Evolutionary conservation across 768 basidiomycete genomes (phyloP), one percentile per base, ranked within the genome.

Genomic region (Lactarius trivialis): DNA sequence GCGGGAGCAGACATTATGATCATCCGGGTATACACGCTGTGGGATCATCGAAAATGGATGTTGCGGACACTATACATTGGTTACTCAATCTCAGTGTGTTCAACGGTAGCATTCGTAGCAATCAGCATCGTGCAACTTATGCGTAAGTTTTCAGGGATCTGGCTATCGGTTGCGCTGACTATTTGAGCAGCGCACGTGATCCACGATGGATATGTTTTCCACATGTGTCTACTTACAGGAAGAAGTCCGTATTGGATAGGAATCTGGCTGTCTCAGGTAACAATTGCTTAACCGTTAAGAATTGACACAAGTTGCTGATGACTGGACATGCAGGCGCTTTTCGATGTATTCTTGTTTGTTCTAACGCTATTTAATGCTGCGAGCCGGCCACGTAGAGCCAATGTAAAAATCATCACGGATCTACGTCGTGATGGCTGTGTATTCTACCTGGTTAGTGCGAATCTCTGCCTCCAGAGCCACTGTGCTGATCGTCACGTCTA

Each of bases 191-290:
- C 56, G 26, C 26, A 58, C 24, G 21, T 51, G 9, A 8, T 53
- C 2, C 36, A 39, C n/a, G 64, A 65, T 15, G 34, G 50, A 7
- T 26, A 11, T 24, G 19, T 65, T 41, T 65, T 65, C 41, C 55
- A 19, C 34, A 65, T 65, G 64, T 65, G 64, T 30, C 56, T 65
- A 36, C 33, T 65, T 39, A 39, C 4, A 6, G 61, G 45, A 45
- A 43, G 60, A 52, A 36, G 4, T 24, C 45, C 30, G 17, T 58
- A 57, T 30, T 65, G 64, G 64, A 58, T 63, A 33, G 64, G 64
- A 24, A 65, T 74, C 3, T 77, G 75, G 74, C 68, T 72, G 3
- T 73, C 70, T n/a, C 74, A 75, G 45, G 76, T 78, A 61, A 17
- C 71, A n/a, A 9, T 39, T 45, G 3, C 12, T 33, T 37, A 26